Conservation (phyloP, 768 basidiomycete species). For the Daedaleopsis sinensis region DNA sequence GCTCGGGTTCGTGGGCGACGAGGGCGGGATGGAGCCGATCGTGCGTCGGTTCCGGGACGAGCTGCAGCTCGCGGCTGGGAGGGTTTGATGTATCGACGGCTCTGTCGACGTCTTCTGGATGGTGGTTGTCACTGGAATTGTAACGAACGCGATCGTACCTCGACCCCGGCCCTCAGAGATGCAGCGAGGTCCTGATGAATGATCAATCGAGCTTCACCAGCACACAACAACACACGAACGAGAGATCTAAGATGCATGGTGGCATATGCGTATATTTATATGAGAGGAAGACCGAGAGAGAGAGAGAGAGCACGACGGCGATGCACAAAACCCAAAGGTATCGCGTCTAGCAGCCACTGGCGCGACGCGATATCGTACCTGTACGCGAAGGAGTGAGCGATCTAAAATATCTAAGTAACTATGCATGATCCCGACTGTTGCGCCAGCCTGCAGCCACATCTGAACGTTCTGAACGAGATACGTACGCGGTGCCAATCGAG, state of each 20-base stretch:
- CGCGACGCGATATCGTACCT: background rate
- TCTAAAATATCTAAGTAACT: too few relatives aligned
- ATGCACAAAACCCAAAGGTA: background rate
- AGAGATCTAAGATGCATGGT: too few relatives aligned
- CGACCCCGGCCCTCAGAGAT: too few relatives aligned
- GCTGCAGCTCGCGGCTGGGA: constrained; percentile 23
- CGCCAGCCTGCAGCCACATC: too few relatives aligned
- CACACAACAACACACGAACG: too few relatives aligned
- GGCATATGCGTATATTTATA: background rate
- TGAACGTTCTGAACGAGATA: too few relatives aligned
- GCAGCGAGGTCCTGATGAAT: too few relatives aligned
- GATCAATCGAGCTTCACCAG: too few relatives aligned
- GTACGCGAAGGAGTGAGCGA: background rate
- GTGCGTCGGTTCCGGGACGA: constrained; percentile 42
- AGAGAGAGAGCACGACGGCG: background rate
- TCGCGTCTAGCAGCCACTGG: background rate
- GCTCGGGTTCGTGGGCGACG: constrained; percentile 47
- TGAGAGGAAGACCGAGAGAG: background rate
- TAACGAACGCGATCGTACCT: too few relatives aligned
- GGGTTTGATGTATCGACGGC: too few relatives aligned
- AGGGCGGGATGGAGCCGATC: constrained; percentile 49
- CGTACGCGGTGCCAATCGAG: too few relatives aligned
- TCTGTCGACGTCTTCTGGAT: background rate
- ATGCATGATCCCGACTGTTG: too few relatives aligned
- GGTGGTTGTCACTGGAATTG: background rate